Conservation (phyloP, 2,329 filamentous ascomycete genomes). For the Diaporthe helianthi region DNA sequence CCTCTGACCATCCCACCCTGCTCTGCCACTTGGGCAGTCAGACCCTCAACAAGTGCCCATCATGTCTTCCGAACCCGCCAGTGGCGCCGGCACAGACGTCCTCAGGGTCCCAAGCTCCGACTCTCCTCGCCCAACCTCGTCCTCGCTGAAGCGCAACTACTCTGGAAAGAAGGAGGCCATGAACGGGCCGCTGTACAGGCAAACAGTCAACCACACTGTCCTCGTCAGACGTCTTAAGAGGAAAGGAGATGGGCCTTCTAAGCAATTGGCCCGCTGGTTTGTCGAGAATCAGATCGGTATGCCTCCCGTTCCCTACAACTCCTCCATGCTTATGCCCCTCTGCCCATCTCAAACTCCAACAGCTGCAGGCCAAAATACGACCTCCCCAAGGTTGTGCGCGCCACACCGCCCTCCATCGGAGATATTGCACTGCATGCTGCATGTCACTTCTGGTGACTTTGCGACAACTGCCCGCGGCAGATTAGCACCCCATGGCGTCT, state of each 20-base stretch:
- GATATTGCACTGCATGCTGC: conserved; percentile 27
- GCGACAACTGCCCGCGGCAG: background rate
- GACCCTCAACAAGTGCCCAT: conserved; percentile 8
- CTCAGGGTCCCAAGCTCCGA: conserved; percentile 29
- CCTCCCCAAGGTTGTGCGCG: conserved; percentile 4
- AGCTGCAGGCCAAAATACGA: background rate
- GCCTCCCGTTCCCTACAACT: conserved; percentile 40
- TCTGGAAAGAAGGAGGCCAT: conserved; percentile 50
- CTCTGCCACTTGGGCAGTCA: conserved; percentile 16
- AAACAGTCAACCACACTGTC: conserved; percentile 59
- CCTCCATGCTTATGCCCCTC: background rate
- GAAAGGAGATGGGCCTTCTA: conserved; percentile 68
- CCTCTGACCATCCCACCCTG: background rate
- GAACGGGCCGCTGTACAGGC: conserved; percentile 66
- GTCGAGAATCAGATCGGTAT: conserved; percentile 82
- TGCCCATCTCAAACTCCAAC: conserved; percentile 14
- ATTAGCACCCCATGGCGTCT: background rate
- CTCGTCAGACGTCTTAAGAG: conserved; percentile 64
- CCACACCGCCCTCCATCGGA: conserved; percentile 11
- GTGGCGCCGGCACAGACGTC: conserved; percentile 25
- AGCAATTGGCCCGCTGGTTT: conserved; percentile 71
- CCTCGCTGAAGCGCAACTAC: conserved; percentile 41
- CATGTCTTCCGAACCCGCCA: conserved; percentile 31
- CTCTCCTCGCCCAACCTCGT: conserved; percentile 15
- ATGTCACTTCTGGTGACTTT: background rate